Evolutionary conservation across 768 basidiomycete species (phyloP).

Genomic region (Sistotremastrum suecicum): DNA sequence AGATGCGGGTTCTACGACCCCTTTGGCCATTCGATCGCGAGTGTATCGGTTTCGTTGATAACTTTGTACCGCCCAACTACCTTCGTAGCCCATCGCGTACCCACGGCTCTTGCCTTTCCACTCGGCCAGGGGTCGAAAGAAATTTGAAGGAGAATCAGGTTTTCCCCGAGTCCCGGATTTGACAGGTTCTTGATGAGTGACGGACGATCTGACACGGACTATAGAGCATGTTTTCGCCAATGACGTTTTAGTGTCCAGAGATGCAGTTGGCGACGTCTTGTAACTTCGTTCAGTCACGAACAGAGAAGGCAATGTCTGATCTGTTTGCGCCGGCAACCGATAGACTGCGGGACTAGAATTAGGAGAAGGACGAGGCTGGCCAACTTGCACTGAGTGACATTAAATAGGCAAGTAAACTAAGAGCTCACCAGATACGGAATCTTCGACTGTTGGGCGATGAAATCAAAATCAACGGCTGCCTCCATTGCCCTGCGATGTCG

Average conservation of each 20-base stretch:
- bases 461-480: slow-evolving; percentile 16
- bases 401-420: not conserved
- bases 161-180: slow-evolving; percentile 1
- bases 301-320: too few species aligned
- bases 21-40: too few species aligned
- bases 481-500: slow-evolving; percentile 14
- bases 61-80: slow-evolving; percentile 13
- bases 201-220: too few species aligned
- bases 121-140: slow-evolving; percentile 15
- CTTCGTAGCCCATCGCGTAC: slow-evolving; percentile 18
- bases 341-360: too few species aligned
- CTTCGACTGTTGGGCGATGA: slow-evolving; percentile 12
- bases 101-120: slow-evolving; percentile 16
- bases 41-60: slow-evolving; percentile 9
- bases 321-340: too few species aligned
- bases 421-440: slow-evolving; percentile 11
- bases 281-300: too few species aligned
- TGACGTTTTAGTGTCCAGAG: too few species aligned
- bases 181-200: not conserved
- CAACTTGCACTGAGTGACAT: not conserved
- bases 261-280: too few species aligned
- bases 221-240: too few species aligned
- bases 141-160: slow-evolving; percentile 9
- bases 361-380: too few species aligned
- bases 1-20: too few species aligned